A percentile compares a stretch with the other conserved stretches of the same genome.
phyloP scores from a whole-genome alignment of 108 stramenopile species.

The Skeletonema menzelii region DNA sequence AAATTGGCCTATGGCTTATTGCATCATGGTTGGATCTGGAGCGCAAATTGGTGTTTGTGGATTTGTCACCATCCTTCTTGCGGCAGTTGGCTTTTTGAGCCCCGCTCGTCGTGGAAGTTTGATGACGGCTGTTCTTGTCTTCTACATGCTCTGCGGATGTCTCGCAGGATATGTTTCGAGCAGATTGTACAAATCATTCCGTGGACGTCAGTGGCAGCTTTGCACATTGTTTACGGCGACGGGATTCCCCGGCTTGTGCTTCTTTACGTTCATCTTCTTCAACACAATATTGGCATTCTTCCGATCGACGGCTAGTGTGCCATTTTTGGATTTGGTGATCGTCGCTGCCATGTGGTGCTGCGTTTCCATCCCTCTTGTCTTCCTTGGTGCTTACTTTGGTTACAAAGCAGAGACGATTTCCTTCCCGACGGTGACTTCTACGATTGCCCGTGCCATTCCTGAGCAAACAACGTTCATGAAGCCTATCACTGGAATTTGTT shows the following conservation, averaged over 20 bases:
- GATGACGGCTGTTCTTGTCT: constrained; percentile 86
- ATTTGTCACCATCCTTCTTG: constrained; percentile 76
- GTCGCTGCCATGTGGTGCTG: constrained; percentile 99
- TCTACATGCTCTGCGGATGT: constrained; percentile 92
- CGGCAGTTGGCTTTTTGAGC: constrained; percentile 92
- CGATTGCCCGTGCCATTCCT: constrained; percentile 93
- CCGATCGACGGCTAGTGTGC: constrained; percentile 91
- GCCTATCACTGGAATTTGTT: constrained; percentile 71
- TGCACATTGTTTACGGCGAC: constrained; percentile 93
- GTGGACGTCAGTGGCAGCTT: constrained; percentile 92
- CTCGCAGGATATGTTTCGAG: constrained; percentile 88
- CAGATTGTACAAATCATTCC: constrained; percentile 94
- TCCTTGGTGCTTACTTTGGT: constrained; percentile 98
- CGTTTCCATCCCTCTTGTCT: constrained; percentile 95
- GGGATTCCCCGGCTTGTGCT: constrained; percentile 88
- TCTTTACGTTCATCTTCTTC: constrained; percentile 85
- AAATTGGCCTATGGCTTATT: constrained; percentile 92
- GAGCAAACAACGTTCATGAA: constrained; percentile 81
- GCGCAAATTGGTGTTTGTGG: constrained; percentile 73
- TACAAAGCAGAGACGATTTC: constrained; percentile 90
- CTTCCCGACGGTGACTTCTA: constrained; percentile 89
- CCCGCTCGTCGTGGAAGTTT: constrained; percentile 94
- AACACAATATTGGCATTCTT: constrained; percentile 89
- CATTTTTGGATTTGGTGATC: constrained; percentile 90
- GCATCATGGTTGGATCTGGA: constrained; percentile 96